These are phyloP conservation scores for Wickerhamiella pararugosa DNA, from an alignment of 1,139 yeast genomes.

Conservation along the genomic window DNA sequence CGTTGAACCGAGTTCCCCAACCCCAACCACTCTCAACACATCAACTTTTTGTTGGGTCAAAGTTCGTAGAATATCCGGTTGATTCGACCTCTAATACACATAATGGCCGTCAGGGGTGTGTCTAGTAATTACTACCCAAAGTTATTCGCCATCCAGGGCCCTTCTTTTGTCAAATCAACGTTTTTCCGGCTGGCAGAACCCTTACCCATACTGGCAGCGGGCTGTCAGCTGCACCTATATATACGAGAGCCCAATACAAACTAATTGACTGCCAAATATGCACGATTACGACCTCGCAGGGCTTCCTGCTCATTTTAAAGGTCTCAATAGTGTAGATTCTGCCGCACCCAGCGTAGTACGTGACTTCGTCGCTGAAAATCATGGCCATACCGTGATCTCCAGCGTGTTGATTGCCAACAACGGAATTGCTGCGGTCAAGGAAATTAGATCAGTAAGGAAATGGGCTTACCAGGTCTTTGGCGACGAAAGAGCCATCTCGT, in stretches of 20 bases:
- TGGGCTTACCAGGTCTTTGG: constrained; percentile 99
- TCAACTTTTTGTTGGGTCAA: no score
- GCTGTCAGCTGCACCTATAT: no score
- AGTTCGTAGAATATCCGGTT: no score
- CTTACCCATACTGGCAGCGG: no score
- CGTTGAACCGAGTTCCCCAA: no score
- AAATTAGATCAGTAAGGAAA: constrained; percentile 89
- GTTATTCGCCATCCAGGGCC: no score
- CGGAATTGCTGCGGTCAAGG: constrained; percentile 98
- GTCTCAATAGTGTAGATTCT: constrained; percentile 54
- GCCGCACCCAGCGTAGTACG: constrained; percentile 68
- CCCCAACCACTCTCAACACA: no score
- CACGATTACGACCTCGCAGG: constrained; percentile 18
- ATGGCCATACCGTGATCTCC: constrained; percentile 91
- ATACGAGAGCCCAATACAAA: background rate
- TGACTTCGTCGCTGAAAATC: constrained; percentile 71
- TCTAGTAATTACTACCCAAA: no score
- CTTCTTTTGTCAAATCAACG: no score
- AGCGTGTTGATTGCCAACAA: constrained; percentile 81
- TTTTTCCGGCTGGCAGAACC: no score
- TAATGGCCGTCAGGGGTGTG: no score
- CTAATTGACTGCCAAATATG: constrained; percentile 7
- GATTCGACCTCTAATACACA: no score
- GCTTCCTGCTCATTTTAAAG: constrained; percentile 62
- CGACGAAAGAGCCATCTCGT: constrained; percentile 81